These are phyloP conservation scores for Sphagnum tenellum DNA, from an alignment of 225 moss, liverwort and hornwort genomes.

Conservation along the genomic window DNA sequence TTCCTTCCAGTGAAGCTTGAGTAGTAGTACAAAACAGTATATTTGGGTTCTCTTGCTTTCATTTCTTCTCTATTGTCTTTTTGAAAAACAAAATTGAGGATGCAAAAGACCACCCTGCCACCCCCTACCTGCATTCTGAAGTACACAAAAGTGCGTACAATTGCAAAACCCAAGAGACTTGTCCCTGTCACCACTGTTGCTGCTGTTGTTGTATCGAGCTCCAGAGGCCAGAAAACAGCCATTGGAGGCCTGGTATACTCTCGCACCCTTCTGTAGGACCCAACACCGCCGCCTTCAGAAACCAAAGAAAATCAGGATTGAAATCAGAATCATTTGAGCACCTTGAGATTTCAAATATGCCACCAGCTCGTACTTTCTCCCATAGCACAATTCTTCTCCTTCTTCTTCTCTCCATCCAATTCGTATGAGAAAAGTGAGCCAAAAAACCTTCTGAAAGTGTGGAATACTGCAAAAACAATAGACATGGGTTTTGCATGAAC, in stretches of 20 bases:
- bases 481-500: too few species aligned
- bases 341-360: too few species aligned
- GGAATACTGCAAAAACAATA: too few species aligned
- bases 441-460: too few species aligned
- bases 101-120: neutral
- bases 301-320: neutral
- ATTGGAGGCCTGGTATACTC: constrained; percentile 6
- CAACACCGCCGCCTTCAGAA: neutral
- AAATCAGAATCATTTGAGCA: neutral
- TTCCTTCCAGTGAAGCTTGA: neutral
- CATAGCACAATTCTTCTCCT: too few species aligned
- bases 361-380: too few species aligned
- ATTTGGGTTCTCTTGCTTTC: neutral
- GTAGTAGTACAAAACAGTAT: neutral
- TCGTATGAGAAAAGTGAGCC: too few species aligned
- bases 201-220: constrained; percentile 21
- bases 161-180: constrained; percentile 34
- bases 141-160: constrained; percentile 44
- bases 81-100: too few species aligned
- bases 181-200: constrained; percentile 19
- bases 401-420: too few species aligned
- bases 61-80: too few species aligned
- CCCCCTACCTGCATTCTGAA: constrained; percentile 55
- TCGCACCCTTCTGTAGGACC: constrained; percentile 28
- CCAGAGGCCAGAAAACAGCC: constrained; percentile 21